Evolutionary conservation across 257 asterid genomes (phyloP), one percentile per base, ranked within the genome.

Genomic region (Nicotiana benthamiana): DNA sequence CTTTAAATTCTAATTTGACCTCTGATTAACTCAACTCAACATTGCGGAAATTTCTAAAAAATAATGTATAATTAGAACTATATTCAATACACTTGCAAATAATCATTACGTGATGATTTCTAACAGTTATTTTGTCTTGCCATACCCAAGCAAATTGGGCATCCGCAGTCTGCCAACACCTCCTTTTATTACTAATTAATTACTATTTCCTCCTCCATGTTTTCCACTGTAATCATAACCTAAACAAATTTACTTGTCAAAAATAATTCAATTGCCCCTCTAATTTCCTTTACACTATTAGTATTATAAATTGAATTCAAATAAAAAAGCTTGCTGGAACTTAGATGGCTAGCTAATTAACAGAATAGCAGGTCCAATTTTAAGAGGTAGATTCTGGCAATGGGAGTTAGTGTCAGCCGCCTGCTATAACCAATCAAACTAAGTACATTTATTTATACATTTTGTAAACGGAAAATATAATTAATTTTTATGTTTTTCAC

Each of bases 81-180:
- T 28, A 65, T 26, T 32, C 6, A n/a, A 70, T 22, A 72, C 22
- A 46, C 16, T 72, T 46, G 40, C 15, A 80, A 83, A 80, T 81
- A 84, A 88, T 88, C 83, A 90, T 90, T 86, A 64, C 87, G 18
- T 61, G 36, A 90, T 90, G 84, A 90, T 90, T 87, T 82, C 48
- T 28, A 53, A 13, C 86, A 59, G 81, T 72, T 80, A 40, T 64
- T 22, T 54, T 86, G 89, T 78, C 85, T 12, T 22, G 27, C 82
- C 22, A 80, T 32, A 46, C 57, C 12, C 87, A 83, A 11, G 36
- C 76, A 46, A 46, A 46, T 51, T 11, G 30, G 9, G 24, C 52
- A 3, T 13, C 12, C 15, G 16, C 54, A 64, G 83, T 56, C 77
- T 79, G 81, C 34, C 56, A 43, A 66, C 52, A 26, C 79, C 48